Evolutionary conservation across 1,284 basidiomycete species (phyloP).

Genomic region (Ceratobasidium theobromae): DNA sequence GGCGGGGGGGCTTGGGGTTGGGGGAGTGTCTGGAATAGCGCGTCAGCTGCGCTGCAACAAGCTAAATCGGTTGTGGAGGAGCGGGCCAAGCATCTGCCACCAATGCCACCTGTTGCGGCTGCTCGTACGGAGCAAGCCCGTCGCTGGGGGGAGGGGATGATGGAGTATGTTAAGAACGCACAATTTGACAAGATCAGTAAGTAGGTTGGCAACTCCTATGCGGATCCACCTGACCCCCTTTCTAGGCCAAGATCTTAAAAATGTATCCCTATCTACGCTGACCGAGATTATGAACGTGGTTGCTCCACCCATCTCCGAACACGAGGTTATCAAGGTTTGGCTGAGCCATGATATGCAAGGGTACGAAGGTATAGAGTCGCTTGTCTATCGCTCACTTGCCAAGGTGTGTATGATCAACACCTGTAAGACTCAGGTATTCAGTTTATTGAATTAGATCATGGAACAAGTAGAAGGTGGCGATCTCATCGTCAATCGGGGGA

Average conservation of each 20-base stretch:
- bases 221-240: constrained; percentile 7
- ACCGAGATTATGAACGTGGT: constrained; percentile 94
- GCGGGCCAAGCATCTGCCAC: constrained; percentile 79
- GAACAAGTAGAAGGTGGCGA: constrained; percentile 94
- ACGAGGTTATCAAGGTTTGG: constrained; percentile 96
- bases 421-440: background rate
- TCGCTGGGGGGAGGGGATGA: constrained; percentile 64
- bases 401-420: constrained; percentile 53
- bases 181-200: constrained; percentile 83
- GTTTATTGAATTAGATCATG: constrained; percentile 60
- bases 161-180: constrained; percentile 63
- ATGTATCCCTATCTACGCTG: constrained; percentile 76
- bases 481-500: constrained; percentile 82
- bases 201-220: constrained; percentile 22
- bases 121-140: constrained; percentile 67
- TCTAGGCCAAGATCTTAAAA: constrained; percentile 81
- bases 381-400: constrained; percentile 86
- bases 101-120: constrained; percentile 40
- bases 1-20: constrained; percentile 74
- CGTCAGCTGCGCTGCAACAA: constrained; percentile 83
- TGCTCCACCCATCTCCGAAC: constrained; percentile 95
- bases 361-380: constrained; percentile 92
- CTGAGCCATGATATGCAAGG: constrained; percentile 95
- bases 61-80: constrained; percentile 88
- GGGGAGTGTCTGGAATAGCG: constrained; percentile 79